Percentiles rank a stretch among this genome's conserved stretches.
These are phyloP conservation scores for Madurella mycetomatis DNA, from an alignment of 2,329 filamentous ascomycete genomes.

Conservation along the genomic window DNA sequence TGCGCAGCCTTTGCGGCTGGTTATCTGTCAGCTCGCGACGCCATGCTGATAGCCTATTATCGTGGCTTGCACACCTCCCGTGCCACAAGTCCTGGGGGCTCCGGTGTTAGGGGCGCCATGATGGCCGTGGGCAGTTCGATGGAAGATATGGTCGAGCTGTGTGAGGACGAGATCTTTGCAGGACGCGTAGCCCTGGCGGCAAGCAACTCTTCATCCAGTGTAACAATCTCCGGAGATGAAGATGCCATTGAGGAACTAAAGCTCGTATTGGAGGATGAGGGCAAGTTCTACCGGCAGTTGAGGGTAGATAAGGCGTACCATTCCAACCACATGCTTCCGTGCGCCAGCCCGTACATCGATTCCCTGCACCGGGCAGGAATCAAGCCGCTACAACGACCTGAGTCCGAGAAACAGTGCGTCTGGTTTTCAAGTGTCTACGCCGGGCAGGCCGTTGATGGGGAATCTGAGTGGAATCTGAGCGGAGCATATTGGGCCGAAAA, in stretches of 20 bases:
- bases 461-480: not conserved
- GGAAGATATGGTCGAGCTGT: no score
- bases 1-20: constrained; percentile 47
- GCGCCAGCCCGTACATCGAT: constrained; percentile 3
- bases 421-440: not conserved
- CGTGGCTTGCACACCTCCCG: constrained; percentile 40
- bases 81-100: no score
- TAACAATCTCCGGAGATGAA: constrained; percentile 35
- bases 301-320: constrained; percentile 30
- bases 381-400: not conserved
- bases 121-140: constrained; percentile 43
- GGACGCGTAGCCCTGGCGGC: constrained; percentile 31
- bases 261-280: constrained; percentile 11
- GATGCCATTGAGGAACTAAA: constrained; percentile 16
- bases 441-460: no score
- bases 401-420: no score
- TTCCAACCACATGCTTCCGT: constrained; percentile 27
- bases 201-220: constrained; percentile 33
- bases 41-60: constrained; percentile 43
- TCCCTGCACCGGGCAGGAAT: no score
- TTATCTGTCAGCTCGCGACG: constrained; percentile 36
- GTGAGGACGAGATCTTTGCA: constrained; percentile 22
- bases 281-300: constrained; percentile 21
- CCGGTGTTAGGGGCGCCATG: constrained; percentile 48
- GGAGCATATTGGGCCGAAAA: constrained; percentile 1